phyloP scores from a whole-genome alignment of 441 rosid species.

The Jatropha podagrica region DNA sequence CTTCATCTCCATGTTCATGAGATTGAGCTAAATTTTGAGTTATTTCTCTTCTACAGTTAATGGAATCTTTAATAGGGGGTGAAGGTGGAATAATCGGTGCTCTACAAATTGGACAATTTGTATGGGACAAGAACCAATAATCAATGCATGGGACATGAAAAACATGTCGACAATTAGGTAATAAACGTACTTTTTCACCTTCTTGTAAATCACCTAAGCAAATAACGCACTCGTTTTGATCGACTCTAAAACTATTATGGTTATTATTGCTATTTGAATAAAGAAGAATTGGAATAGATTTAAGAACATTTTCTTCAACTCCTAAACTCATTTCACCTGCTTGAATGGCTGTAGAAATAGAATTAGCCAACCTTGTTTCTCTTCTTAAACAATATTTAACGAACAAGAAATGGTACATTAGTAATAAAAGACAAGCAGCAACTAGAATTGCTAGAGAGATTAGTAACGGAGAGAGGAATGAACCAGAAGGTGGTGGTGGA shows the following conservation, averaged over 20 bases:
- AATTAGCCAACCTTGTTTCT: background rate
- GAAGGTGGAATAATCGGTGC: slow-evolving; percentile 19
- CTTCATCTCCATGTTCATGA: slow-evolving; percentile 1
- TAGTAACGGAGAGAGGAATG: slow-evolving; percentile 40
- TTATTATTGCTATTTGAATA: slow-evolving; percentile 23
- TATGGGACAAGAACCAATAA: slow-evolving; percentile 44
- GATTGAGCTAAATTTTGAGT: slow-evolving; percentile 6
- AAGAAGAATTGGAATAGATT: slow-evolving; percentile 43
- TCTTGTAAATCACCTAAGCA: slow-evolving; percentile 54
- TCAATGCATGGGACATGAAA: slow-evolving; percentile 58
- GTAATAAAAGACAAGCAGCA: slow-evolving; percentile 24
- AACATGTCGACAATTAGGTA: slow-evolving; percentile 52
- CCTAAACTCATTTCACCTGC: slow-evolving; percentile 23
- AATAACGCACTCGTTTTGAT: slow-evolving; percentile 47
- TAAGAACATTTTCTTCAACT: slow-evolving; percentile 39
- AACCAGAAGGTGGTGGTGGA: slow-evolving; percentile 6
- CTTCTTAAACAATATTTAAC: slow-evolving; percentile 31
- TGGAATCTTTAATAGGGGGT: background rate
- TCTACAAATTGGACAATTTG: slow-evolving; percentile 51
- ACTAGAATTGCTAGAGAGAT: slow-evolving; percentile 41
- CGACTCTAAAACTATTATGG: background rate
- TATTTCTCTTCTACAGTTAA: background rate
- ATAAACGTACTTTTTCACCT: slow-evolving; percentile 40
- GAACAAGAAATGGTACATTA: slow-evolving; percentile 38
- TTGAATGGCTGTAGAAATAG: background rate